phyloP scores from a whole-genome alignment of 1,139 yeast species.

The Suhomyces ambrosiae region DNA sequence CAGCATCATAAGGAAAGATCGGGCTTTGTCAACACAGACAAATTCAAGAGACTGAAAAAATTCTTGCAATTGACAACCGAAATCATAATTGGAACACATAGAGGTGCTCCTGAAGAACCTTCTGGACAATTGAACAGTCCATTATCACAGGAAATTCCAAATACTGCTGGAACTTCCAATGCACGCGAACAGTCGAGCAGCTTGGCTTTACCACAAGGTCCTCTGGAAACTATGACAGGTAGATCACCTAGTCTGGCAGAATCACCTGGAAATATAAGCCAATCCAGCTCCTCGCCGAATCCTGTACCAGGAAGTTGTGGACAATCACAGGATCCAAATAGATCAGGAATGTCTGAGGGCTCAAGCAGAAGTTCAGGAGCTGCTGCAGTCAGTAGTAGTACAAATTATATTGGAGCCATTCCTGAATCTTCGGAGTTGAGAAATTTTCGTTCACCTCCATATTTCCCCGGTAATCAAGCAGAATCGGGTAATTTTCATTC shows the following conservation, averaged over 20 bases:
- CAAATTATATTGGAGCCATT: slow-evolving; percentile 12
- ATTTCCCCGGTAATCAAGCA: slow-evolving; percentile 8
- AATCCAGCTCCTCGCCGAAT: slow-evolving; percentile 5
- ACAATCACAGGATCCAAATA: slow-evolving; percentile 1
- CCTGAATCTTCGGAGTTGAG: slow-evolving; percentile 16
- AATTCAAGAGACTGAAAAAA: slow-evolving; percentile 69
- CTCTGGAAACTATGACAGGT: neutral
- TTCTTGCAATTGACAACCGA: slow-evolving; percentile 80
- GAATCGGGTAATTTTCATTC: slow-evolving; percentile 10
- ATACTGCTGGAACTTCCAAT: neutral
- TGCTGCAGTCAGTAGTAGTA: neutral
- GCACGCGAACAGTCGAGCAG: neutral
- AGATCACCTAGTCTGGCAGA: slow-evolving; percentile 8
- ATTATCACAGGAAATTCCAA: neutral
- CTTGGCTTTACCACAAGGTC: neutral
- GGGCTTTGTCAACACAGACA: slow-evolving; percentile 74
- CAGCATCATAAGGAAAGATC: slow-evolving; percentile 38
- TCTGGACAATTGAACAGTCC: neutral
- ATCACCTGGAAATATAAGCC: slow-evolving; percentile 7
- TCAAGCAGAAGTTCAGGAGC: slow-evolving; percentile 1
- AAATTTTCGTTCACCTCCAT: slow-evolving; percentile 21
- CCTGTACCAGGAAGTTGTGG: neutral
- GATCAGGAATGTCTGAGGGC: slow-evolving; percentile 1
- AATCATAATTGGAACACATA: slow-evolving; percentile 74
- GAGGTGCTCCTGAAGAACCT: slow-evolving; percentile 23